phyloP scores from a whole-genome alignment of 106 monocot species.

The Dendrobium officinale region DNA sequence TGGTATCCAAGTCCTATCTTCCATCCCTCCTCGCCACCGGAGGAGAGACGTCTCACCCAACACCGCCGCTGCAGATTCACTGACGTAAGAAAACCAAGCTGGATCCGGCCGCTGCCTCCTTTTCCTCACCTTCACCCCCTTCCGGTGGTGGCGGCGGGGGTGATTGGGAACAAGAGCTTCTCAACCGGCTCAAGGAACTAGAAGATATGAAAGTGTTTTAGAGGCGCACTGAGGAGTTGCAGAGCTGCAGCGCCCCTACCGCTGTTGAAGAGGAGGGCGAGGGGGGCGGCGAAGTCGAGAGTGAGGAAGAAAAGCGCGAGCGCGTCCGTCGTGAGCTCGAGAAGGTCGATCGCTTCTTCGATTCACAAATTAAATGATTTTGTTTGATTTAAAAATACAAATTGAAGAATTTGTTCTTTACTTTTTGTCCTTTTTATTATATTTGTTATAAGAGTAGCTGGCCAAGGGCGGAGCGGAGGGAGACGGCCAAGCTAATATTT shows the following conservation, averaged over 20 bases:
- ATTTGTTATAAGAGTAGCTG: constrained; percentile 36
- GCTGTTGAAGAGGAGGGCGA: constrained; percentile 10
- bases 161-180: constrained; percentile 52
- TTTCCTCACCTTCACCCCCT: background rate
- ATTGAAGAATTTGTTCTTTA: background rate
- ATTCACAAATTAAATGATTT: background rate
- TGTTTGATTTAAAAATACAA: background rate
- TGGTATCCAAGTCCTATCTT: background rate
- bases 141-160: constrained; percentile 12
- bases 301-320: constrained; percentile 63
- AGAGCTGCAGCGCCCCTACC: constrained; percentile 20
- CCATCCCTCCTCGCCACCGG: background rate
- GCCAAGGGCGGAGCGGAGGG: constrained; percentile 85
- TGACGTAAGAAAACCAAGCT: constrained; percentile 7
- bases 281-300: constrained; percentile 19
- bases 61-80: background rate
- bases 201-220: constrained; percentile 89
- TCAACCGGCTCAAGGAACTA: constrained; percentile 43
- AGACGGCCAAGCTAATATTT: constrained; percentile 84
- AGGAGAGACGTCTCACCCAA: background rate
- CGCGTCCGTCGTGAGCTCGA: constrained; percentile 71
- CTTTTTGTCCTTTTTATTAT: background rate
- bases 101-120: background rate
- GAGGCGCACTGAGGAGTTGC: constrained; percentile 52
- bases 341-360: constrained; percentile 31